Conservation (phyloP, 2,329 filamentous ascomycete genomes). For the Conoideocrella luteorostrata region DNA sequence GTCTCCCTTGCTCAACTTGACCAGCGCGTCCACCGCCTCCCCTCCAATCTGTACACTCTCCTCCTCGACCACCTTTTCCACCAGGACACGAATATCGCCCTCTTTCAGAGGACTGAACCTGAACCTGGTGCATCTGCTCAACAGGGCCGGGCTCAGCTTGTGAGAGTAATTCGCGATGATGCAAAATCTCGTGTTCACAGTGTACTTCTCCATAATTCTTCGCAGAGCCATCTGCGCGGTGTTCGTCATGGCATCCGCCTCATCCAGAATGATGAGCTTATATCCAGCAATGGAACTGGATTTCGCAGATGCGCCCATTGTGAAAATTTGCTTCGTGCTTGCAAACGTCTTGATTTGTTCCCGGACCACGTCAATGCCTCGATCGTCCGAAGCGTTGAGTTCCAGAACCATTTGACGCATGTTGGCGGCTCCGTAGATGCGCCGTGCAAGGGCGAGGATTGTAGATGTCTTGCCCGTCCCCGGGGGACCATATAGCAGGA, state of each 20-base stretch:
- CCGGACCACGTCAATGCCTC: slow-evolving; percentile 94
- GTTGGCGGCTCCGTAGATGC: slow-evolving; percentile 87
- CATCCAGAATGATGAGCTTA: slow-evolving; percentile 96
- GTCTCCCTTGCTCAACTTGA: slow-evolving; percentile 85
- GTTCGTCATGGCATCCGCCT: slow-evolving; percentile 99
- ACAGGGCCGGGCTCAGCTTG: slow-evolving; percentile 86
- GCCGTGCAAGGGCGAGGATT: slow-evolving; percentile 82
- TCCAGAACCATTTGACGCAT: slow-evolving; percentile 98
- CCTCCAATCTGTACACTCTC: slow-evolving; percentile 78
- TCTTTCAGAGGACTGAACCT: slow-evolving; percentile 92
- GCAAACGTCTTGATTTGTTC: slow-evolving; percentile 99
- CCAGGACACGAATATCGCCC: slow-evolving; percentile 72
- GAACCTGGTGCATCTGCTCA: slow-evolving; percentile 92
- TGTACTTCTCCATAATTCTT: slow-evolving; percentile 99
- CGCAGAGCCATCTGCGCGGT: slow-evolving; percentile 96
- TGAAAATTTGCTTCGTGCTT: slow-evolving; percentile 95
- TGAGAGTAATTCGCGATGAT: slow-evolving; percentile 99
- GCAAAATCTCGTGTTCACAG: slow-evolving; percentile 93
- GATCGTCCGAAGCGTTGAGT: slow-evolving; percentile 93
- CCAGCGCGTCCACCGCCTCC: slow-evolving; percentile 76
- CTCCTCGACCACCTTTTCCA: slow-evolving; percentile 84
- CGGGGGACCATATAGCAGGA: slow-evolving; percentile 92
- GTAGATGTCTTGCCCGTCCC: slow-evolving; percentile 98
- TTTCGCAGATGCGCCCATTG: slow-evolving; percentile 44
- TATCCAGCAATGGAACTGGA: slow-evolving; percentile 59